A percentile compares a stretch with the other conserved stretches of the same genome.
Evolutionary conservation across 176 grass and related monocot species (phyloP).

Genomic region (Pontederia paniculata): DNA sequence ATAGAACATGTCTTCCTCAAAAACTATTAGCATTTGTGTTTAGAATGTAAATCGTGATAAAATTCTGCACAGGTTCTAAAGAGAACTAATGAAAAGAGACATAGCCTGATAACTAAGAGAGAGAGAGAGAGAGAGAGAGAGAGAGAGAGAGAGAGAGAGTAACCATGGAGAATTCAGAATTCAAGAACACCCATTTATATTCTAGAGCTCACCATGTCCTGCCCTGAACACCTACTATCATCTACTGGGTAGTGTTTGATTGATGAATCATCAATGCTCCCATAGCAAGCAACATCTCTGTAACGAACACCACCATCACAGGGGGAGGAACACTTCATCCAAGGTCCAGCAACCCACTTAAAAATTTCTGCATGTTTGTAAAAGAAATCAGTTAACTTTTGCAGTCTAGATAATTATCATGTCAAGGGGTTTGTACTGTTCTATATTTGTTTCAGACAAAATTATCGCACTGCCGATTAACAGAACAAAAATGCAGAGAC

Average conservation of each 20-base stretch:
- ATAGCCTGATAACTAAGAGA: too few relatives aligned
- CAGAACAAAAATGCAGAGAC: too few relatives aligned
- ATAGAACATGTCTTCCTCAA: too few relatives aligned
- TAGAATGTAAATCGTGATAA: too few relatives aligned
- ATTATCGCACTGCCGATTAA: too few relatives aligned
- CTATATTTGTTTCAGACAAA: too few relatives aligned
- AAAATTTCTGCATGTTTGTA: constrained; percentile 45
- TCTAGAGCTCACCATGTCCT: constrained; percentile 37
- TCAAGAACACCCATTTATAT: background rate
- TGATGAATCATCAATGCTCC: constrained; percentile 34
- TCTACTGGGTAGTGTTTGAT: constrained; percentile 67
- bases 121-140: too few relatives aligned
- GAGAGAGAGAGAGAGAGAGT: too few relatives aligned
- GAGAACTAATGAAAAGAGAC: background rate
- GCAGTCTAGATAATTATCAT: background rate
- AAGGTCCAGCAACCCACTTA: constrained; percentile 57
- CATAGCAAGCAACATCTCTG: constrained; percentile 62
- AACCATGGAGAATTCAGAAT: background rate
- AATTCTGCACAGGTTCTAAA: background rate
- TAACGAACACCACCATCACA: constrained; percentile 72
- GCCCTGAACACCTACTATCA: constrained; percentile 49
- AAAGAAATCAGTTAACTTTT: background rate
- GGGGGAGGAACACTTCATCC: constrained; percentile 79
- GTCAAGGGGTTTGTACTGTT: too few relatives aligned
- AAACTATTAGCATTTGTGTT: too few relatives aligned